phyloP scores from a whole-genome alignment of 768 basidiomycete genomes.

The Cantharellus cinnabarinus region DNA sequence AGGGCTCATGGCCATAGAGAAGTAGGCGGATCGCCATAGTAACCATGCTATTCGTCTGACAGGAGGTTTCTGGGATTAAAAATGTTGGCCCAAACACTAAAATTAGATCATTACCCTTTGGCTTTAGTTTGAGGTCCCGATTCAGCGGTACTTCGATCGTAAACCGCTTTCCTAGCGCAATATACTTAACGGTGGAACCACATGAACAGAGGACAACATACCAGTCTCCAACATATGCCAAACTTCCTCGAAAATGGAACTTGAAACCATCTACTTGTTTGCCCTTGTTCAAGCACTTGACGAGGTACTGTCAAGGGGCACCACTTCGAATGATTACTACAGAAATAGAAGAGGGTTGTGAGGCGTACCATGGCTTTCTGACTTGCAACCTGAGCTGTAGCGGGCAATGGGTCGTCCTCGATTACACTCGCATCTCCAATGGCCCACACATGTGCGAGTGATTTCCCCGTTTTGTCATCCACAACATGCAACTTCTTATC shows the following conservation, averaged over 20 bases:
- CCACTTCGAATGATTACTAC: neutral
- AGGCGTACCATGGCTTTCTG: constrained; percentile 4
- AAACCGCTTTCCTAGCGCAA: constrained; percentile 42
- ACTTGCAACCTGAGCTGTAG: constrained; percentile 58
- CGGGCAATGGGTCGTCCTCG: constrained; percentile 39
- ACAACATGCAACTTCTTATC: neutral
- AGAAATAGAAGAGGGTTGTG: constrained; percentile 6
- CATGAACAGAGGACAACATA: constrained; percentile 15
- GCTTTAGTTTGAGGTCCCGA: constrained; percentile 31
- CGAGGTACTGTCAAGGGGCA: constrained; percentile 26
- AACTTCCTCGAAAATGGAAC: constrained; percentile 51
- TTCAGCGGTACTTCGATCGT: constrained; percentile 37
- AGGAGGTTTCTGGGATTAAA: neutral
- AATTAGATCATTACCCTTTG: constrained; percentile 19
- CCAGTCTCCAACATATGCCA: constrained; percentile 70
- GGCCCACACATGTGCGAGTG: constrained; percentile 53
- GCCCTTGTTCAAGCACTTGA: constrained; percentile 43
- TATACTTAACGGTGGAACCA: too few species aligned
- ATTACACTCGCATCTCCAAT: constrained; percentile 62
- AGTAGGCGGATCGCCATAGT: constrained; percentile 65
- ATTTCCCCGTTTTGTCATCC: constrained; percentile 31
- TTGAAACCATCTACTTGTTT: constrained; percentile 28
- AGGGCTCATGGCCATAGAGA: constrained; percentile 51
- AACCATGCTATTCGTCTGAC: constrained; percentile 45
- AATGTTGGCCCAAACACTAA: too few species aligned